phyloP scores from a whole-genome alignment of 2,329 filamentous ascomycete species.

The Phaeosphaeria sp. region DNA sequence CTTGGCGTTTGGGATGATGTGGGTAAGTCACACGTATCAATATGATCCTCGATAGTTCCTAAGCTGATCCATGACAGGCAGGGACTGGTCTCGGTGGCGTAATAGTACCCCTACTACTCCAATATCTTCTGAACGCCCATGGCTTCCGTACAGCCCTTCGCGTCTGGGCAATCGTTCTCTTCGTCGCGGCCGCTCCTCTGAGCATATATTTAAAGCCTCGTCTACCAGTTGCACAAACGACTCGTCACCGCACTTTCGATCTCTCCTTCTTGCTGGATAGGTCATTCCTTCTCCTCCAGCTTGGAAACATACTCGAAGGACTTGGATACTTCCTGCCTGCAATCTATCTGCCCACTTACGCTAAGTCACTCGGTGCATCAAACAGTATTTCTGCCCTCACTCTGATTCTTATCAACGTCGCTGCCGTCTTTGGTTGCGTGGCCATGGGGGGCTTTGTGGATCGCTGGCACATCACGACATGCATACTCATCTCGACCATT shows the following conservation, averaged over 20 bases:
- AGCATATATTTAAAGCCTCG: slow-evolving; percentile 42
- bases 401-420: slow-evolving; percentile 43
- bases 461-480: slow-evolving; percentile 48
- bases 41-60: not conserved
- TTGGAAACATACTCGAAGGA: slow-evolving; percentile 44
- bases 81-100: slow-evolving; percentile 52
- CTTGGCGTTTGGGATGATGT: slow-evolving; percentile 69
- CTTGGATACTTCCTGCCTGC: slow-evolving; percentile 49
- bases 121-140: slow-evolving; percentile 47
- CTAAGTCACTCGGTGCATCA: slow-evolving; percentile 34
- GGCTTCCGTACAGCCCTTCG: slow-evolving; percentile 52
- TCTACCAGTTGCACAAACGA: slow-evolving; percentile 28
- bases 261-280: slow-evolving; percentile 38
- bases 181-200: slow-evolving; percentile 39
- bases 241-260: slow-evolving; percentile 28
- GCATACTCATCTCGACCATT: slow-evolving; percentile 49
- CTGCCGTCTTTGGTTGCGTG: slow-evolving; percentile 42
- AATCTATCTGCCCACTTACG: slow-evolving; percentile 48
- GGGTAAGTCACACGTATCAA: slow-evolving; percentile 32
- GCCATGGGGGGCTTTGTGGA: slow-evolving; percentile 50
- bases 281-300: slow-evolving; percentile 42
- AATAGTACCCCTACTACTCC: slow-evolving; percentile 52
- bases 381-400: slow-evolving; percentile 35
- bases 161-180: slow-evolving; percentile 45
- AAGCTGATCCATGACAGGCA: slow-evolving; percentile 22